phyloP scores from a whole-genome alignment of 768 basidiomycete genomes.

The Cyclocybe cylindracea region DNA sequence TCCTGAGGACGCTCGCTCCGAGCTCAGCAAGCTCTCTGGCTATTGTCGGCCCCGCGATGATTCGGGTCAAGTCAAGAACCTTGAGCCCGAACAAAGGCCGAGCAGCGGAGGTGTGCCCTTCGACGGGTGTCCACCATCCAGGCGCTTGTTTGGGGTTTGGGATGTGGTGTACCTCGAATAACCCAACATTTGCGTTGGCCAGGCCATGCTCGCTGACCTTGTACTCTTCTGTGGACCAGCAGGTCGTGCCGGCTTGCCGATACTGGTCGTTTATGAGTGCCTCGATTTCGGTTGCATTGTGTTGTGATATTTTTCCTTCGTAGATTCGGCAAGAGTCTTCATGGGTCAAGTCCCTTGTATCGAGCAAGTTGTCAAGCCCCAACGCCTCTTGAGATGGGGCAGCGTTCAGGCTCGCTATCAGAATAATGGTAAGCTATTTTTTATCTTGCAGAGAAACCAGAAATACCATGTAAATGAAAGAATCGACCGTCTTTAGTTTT shows the following conservation, averaged over 20 bases:
- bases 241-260: constrained; percentile 25
- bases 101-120: constrained; percentile 6
- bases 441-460: neutral
- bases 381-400: constrained; percentile 7
- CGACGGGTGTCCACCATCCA: constrained; percentile 18
- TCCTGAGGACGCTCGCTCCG: constrained; percentile 27
- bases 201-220: constrained; percentile 19
- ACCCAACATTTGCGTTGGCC: constrained; percentile 24
- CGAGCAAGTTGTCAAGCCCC: neutral
- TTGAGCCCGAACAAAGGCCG: constrained; percentile 26
- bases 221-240: constrained; percentile 21
- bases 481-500: constrained; percentile 23
- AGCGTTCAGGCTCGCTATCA: constrained; percentile 17
- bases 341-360: neutral
- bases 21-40: constrained; percentile 25
- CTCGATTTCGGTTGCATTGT: constrained; percentile 15
- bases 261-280: constrained; percentile 20
- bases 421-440: neutral
- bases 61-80: constrained; percentile 27
- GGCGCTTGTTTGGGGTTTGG: constrained; percentile 17
- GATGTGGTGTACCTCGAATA: constrained; percentile 24
- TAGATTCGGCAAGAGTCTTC: constrained; percentile 9
- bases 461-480: constrained; percentile 23
- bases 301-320: constrained; percentile 9
- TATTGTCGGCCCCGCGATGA: constrained; percentile 25